Evolutionary conservation across 2,329 filamentous ascomycete species (phyloP), one percentile per base, ranked within the genome.

Genomic region (Parastagonospora avenae): DNA sequence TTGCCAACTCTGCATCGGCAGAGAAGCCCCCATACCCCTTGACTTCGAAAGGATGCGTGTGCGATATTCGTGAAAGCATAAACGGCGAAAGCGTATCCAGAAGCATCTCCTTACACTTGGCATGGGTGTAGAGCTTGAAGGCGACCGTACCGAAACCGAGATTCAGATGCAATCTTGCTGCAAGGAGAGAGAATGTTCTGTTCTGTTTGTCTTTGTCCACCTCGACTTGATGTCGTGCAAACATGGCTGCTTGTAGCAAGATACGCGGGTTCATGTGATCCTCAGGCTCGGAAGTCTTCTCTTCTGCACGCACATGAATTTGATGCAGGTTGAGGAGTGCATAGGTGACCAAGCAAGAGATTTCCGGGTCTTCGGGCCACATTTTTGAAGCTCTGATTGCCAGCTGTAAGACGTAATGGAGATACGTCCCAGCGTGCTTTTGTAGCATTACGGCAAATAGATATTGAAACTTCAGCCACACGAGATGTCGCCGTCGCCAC

Each of bases 81-180:
- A 60, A 57, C 30, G 67, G 65, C 8, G 70, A 68, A 11, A 70
- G 24, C 3, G 64, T 72, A 36, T 73, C 68, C 9, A 69, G 42
- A 3, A 74, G 57, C 60, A 74, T 71, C 39, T 73, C 69, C 46
- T 74, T 74, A 29, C 66, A 60, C 32, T 62, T 64, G 2, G 59
- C 60, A 31, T 64, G 47, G 12, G 45, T 48, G 45, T 65, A 73
- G 14, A 68, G 54, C 9, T 64, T 55, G 40, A 71, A 70, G 12
- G 69, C 68, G 30, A 63, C 52, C 19, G 60, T 66, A 15, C 63
- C 66, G 1, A 73, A 53, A 10, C 71, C 71, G 11, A 71, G 58
- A 14, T 63, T 61, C 9, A 70, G 48, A 46, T 73, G 69, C 5
- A 72, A 24, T 11, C 67, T 67, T 24, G 67, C 61, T 8, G 70